Base-by-base conservation (phyloP, 2,329 filamentous ascomycete species). In the Elsinoe fawcettii region DNA sequence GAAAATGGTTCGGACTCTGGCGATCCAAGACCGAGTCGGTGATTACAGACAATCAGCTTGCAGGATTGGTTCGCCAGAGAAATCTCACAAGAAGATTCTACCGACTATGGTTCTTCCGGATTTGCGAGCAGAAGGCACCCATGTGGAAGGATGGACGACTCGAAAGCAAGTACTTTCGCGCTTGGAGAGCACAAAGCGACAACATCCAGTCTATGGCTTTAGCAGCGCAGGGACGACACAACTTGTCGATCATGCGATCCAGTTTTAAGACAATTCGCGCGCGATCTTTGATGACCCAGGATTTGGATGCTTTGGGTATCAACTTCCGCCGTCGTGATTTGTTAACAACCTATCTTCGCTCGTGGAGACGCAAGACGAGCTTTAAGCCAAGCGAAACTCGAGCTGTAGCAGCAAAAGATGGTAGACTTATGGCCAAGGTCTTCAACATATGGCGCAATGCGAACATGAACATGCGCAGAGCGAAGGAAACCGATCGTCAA, bases 1-100 rank as follows among this genome's bases (percentile, higher is more conserved):
- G 71, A 47, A 82, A 78, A 58, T 83, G 81, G 54, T 74, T 85
- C 51, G 66, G 66, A 5, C 64, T 71, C n/a, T 86, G 82, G 77
- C 75, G 73, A 41, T 69, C 70, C 44, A 75, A 72, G 25, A 66
- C 73, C 2, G 67, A 68, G 5, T 64, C 67, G 43, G 61, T 53
- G 27, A 53, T 14, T 16, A 53, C 32, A 22, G 49, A 53, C 14
- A 18, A 51, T 7, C 25, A 51, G 11, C n/a, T 53, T 2, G 49
- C 49, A 5, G 14, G 16, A 9, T 11, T 16, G 25, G 18, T 39
- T 39, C 49, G 49, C 9, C 16, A 22, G 49, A 36, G 25, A 30
- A 9, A 53, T 39, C 16, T 53, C 4, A 16, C 14, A 27, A 32
- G 32, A 5, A 53, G 25, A 34, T 53, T 34, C 32, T 74, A 68